phyloP scores from a whole-genome alignment of 441 rosid genomes.

The Corymbia calophylla region DNA sequence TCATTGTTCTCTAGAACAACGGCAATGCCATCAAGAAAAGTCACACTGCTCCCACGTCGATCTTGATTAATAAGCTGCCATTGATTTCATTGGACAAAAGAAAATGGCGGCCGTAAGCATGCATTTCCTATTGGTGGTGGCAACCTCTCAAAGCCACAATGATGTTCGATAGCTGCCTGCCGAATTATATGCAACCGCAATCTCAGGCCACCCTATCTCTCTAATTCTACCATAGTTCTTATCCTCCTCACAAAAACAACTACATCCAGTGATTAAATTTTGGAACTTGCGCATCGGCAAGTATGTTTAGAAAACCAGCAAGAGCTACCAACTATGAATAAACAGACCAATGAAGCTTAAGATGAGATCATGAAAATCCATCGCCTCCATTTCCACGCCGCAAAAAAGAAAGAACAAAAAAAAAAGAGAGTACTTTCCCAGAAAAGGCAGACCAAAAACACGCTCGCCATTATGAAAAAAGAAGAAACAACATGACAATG shows the following conservation, averaged over 20 bases:
- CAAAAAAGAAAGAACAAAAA: neutral
- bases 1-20: neutral
- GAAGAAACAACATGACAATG: neutral
- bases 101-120: neutral
- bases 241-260: neutral
- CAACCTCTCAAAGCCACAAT: neutral
- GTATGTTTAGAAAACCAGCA: neutral
- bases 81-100: neutral
- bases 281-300: neutral
- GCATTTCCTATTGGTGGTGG: neutral
- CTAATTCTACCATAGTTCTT: neutral
- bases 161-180: neutral
- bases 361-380: neutral
- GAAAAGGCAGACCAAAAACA: neutral
- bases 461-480: neutral
- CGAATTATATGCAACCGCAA: neutral
- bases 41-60: neutral
- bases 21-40: neutral
- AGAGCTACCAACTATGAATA: neutral
- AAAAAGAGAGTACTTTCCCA: neutral
- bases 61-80: neutral
- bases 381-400: neutral
- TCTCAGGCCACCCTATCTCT: neutral
- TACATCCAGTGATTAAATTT: neutral
- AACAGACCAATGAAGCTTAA: neutral